Base-by-base conservation (phyloP, 345 rosid genomes). In the Noccaea bulbosa region DNA sequence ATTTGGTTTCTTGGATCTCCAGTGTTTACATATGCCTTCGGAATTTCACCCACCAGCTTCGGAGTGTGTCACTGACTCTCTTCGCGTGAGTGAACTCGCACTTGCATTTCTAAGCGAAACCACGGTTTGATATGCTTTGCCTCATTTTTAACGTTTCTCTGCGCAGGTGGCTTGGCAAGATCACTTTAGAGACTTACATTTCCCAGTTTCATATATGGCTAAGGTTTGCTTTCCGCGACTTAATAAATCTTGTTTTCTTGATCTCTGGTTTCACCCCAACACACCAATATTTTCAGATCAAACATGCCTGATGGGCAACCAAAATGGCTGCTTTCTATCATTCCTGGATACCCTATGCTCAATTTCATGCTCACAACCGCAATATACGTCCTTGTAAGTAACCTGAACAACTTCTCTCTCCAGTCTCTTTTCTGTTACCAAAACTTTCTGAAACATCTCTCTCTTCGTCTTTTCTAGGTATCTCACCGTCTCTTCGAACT, bases 131-230 rank as follows among this genome's bases (percentile, higher is more conserved):
- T 64, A 57, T 14, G 22, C 58, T 70, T 70, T 73, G 41, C 49
- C 59, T 74, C 51, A 73, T 48, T 65, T 24, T 64, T 67, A 20
- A 22, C 24, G 7, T 77, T 49, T 77, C 12, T 2, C 58, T 56
- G 30, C 2, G 45, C 60, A 91, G 98, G 72, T 94, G 99, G 99
- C 99, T 94, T 10, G 98, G 98, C 70, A 94, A 89, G 85, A 63
- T 94, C 59, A 91, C 96, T 22, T 59, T 93, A 85, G 96, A 93
- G 78, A 93, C 98, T 6, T 93, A 93, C 74, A 91, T 93, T 82
- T 91, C 96, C 3, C 98, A 93, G 56, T 87, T 93, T 74, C 98
- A 91, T 78, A 93, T 93, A 82, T 93, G 98, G 98, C 81, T 93
- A 78, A 93, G 98, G 98, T 91, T 79, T 63, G 96, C 69, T 59